These are phyloP conservation scores for Penicillium sp. DNA, from an alignment of 2,329 filamentous ascomycete genomes.

Conservation along the genomic window DNA sequence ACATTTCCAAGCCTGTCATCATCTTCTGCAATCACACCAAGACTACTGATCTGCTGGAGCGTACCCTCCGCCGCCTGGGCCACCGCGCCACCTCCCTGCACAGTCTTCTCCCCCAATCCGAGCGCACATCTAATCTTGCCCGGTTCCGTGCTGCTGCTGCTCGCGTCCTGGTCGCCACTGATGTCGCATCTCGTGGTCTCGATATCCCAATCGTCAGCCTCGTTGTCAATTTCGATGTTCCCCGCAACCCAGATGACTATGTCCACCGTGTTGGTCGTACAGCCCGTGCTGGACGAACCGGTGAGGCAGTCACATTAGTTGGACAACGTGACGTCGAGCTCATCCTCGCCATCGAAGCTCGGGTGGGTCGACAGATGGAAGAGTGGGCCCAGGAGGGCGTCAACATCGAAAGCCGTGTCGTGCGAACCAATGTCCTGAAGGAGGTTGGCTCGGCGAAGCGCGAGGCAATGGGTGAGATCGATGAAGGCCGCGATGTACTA, in stretches of 20 bases:
- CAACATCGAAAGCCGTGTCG: conserved; percentile 85
- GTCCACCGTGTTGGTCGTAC: conserved; percentile 96
- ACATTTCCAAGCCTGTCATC: conserved; percentile 75
- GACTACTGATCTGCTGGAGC: conserved; percentile 86
- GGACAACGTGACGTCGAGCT: conserved; percentile 91
- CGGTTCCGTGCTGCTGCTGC: conserved; percentile 89
- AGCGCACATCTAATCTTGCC: conserved; percentile 83
- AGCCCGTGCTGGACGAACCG: conserved; percentile 81
- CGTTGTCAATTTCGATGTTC: conserved; percentile 94
- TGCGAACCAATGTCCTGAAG: conserved; percentile 77
- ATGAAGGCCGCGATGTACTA: conserved; percentile 85
- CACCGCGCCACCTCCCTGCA: conserved; percentile 92
- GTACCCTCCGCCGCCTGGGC: conserved; percentile 78
- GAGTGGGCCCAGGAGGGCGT: conserved; percentile 88
- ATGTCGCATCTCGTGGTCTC: conserved; percentile 89
- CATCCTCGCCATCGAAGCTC: conserved; percentile 82
- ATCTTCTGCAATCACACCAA: conserved; percentile 92
- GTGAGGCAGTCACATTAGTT: conserved; percentile 82
- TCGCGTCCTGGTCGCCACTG: conserved; percentile 87
- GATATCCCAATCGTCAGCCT: conserved; percentile 91
- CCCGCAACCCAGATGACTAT: conserved; percentile 94
- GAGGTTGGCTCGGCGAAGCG: conserved; percentile 93
- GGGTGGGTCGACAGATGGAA: conserved; percentile 76
- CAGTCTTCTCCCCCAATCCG: conserved; percentile 78
- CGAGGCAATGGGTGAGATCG: conserved; percentile 85